Evolutionary conservation across 257 asterid genomes (phyloP).

Genomic region (Fraxinus cuspidata): DNA sequence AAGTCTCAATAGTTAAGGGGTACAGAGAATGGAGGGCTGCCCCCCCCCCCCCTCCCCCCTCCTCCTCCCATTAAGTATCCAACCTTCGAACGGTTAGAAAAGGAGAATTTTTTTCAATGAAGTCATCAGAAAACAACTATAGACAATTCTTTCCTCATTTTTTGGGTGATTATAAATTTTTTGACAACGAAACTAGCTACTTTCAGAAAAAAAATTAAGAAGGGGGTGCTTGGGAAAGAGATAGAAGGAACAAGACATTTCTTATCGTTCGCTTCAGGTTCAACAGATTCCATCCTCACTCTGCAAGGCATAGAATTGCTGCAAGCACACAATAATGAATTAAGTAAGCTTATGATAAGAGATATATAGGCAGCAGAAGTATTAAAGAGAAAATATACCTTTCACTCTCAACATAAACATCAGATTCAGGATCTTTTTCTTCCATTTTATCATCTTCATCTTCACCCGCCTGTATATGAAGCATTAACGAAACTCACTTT

Average conservation of each 20-base stretch:
- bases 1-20: background rate
- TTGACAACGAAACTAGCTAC: background rate
- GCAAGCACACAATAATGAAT: slow-evolving; percentile 9
- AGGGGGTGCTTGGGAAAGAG: background rate
- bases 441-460: slow-evolving; percentile 47
- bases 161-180: background rate
- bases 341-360: background rate
- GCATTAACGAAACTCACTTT: background rate
- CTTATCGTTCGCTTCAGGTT: background rate
- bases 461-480: slow-evolving; percentile 35
- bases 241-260: background rate
- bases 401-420: slow-evolving; percentile 37
- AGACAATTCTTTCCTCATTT: background rate
- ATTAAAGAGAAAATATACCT: slow-evolving; percentile 25
- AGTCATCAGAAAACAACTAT: background rate
- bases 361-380: background rate
- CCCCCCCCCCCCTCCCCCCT: background rate
- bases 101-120: too few relatives aligned
- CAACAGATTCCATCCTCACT: slow-evolving; percentile 17
- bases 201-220: too few relatives aligned
- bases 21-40: background rate
- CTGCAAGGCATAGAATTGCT: slow-evolving; percentile 32
- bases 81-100: too few relatives aligned
- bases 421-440: slow-evolving; percentile 41
- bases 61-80: too few relatives aligned